Percentiles rank a stretch among this genome's conserved stretches.
Evolutionary conservation across 306 rosid genomes (phyloP).

Genomic region (Amphicarpaea edgeworthii): DNA sequence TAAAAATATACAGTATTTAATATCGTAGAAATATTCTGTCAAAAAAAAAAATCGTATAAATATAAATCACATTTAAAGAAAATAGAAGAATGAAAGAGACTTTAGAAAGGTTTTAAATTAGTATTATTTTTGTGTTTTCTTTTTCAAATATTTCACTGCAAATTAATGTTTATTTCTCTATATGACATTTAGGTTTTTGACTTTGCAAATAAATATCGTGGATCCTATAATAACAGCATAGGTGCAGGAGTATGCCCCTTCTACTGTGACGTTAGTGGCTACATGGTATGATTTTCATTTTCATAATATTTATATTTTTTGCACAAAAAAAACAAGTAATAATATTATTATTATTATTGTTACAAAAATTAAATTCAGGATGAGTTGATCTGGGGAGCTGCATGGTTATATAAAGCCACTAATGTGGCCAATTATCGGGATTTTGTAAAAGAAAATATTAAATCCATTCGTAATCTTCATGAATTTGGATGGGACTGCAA

Average conservation of each 20-base stretch:
- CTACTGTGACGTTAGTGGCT: conserved; percentile 56
- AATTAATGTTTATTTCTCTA: neutral
- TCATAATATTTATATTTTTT: neutral
- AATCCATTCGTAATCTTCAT: neutral
- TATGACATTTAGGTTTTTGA: conserved; percentile 47
- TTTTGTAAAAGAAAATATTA: conserved; percentile 43
- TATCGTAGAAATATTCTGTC: too few relatives aligned
- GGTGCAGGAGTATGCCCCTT: conserved; percentile 54
- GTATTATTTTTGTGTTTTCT: too few relatives aligned
- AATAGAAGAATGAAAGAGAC: too few relatives aligned
- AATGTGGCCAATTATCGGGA: conserved; percentile 24
- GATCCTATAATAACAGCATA: conserved; percentile 50
- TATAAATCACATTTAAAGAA: too few relatives aligned
- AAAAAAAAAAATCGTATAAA: too few relatives aligned
- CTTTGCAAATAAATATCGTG: conserved; percentile 58
- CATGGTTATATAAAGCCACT: conserved; percentile 62
- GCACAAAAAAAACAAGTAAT: too few relatives aligned
- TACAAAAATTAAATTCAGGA: conserved; percentile 43
- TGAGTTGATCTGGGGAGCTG: conserved; percentile 66
- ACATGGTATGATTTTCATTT: conserved; percentile 50
- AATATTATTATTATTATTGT: neutral
- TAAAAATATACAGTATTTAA: too few relatives aligned
- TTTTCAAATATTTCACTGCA: too few relatives aligned
- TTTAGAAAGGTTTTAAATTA: too few relatives aligned
- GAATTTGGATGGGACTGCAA: conserved; percentile 68